These are phyloP conservation scores for Sistotremastrum suecicum DNA, from an alignment of 768 basidiomycete species.

Conservation along the genomic window DNA sequence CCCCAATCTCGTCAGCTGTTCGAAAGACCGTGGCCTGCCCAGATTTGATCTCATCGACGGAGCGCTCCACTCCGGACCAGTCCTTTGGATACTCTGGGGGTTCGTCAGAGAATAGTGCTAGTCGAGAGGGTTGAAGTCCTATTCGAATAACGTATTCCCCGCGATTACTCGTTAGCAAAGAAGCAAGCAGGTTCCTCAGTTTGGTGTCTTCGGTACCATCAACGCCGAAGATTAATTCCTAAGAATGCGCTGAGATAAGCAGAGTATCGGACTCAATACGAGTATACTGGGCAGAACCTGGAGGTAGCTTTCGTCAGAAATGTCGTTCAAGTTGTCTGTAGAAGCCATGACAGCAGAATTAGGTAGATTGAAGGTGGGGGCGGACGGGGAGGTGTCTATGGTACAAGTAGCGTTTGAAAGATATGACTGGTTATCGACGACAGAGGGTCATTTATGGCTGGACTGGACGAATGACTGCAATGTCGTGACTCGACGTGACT, in stretches of 20 bases:
- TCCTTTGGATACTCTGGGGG: constrained; percentile 25
- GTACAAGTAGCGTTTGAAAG: too few species aligned
- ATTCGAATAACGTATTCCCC: constrained; percentile 70
- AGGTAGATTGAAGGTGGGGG: too few species aligned
- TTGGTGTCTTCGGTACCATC: constrained; percentile 29
- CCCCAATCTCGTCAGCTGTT: constrained; percentile 64
- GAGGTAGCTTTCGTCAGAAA: too few species aligned
- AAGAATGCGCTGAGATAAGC: background rate
- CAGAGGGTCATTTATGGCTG: too few species aligned
- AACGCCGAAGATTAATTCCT: constrained; percentile 26
- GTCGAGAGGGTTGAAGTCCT: constrained; percentile 49
- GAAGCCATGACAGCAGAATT: too few species aligned
- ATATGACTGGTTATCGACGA: too few species aligned
- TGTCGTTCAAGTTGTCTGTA: too few species aligned
- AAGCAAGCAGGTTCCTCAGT: constrained; percentile 52
- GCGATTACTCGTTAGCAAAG: constrained; percentile 46
- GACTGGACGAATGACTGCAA: too few species aligned
- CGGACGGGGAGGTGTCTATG: too few species aligned
- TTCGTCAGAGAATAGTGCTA: constrained; percentile 41
- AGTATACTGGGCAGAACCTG: background rate
- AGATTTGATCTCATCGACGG: constrained; percentile 35
- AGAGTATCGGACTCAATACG: background rate
- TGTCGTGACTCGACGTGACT: too few species aligned
- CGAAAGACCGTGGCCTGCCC: constrained; percentile 30
- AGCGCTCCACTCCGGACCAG: constrained; percentile 40